A percentile compares a stretch with the other conserved stretches of the same genome.
Evolutionary conservation across 192 early-diverging fungal genomes (phyloP).

Genomic region (Gaertneriomyces sp.): DNA sequence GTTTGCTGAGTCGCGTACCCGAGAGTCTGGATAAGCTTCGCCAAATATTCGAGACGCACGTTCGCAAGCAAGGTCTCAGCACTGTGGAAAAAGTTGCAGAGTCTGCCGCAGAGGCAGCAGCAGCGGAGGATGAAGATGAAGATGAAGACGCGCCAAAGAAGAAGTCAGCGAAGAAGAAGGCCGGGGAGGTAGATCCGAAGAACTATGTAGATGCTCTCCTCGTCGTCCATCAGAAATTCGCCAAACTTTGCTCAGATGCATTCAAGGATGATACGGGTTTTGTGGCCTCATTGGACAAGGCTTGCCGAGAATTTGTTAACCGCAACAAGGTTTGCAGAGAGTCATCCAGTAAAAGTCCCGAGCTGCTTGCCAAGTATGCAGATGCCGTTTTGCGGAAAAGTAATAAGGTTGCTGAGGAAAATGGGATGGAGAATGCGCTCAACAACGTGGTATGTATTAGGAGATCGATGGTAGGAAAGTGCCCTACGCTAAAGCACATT

Average conservation of each 20-base stretch:
- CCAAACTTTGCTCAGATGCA: constrained; percentile 68
- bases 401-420: constrained; percentile 69
- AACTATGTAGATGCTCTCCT: constrained; percentile 85
- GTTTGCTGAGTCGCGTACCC: constrained; percentile 73
- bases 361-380: constrained; percentile 85
- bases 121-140: constrained; percentile 35
- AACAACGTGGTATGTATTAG: constrained; percentile 64
- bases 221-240: constrained; percentile 81
- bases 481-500: not conserved
- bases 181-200: constrained; percentile 61
- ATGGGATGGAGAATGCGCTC: constrained; percentile 65
- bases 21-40: constrained; percentile 80
- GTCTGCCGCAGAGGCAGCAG: constrained; percentile 34
- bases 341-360: constrained; percentile 71
- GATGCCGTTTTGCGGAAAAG: constrained; percentile 87
- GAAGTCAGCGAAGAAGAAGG: constrained; percentile 26
- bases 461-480: not conserved
- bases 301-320: constrained; percentile 92
- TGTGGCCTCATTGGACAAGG: constrained; percentile 87
- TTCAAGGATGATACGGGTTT: constrained; percentile 85
- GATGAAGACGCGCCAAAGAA: constrained; percentile 27
- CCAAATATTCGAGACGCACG: constrained; percentile 69
- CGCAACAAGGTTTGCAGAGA: constrained; percentile 76
- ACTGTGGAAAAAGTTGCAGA: constrained; percentile 74
- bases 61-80: constrained; percentile 71